These are phyloP conservation scores for Neurospora sp. DNA, from an alignment of 495 filamentous ascomycete species.

Conservation along the genomic window DNA sequence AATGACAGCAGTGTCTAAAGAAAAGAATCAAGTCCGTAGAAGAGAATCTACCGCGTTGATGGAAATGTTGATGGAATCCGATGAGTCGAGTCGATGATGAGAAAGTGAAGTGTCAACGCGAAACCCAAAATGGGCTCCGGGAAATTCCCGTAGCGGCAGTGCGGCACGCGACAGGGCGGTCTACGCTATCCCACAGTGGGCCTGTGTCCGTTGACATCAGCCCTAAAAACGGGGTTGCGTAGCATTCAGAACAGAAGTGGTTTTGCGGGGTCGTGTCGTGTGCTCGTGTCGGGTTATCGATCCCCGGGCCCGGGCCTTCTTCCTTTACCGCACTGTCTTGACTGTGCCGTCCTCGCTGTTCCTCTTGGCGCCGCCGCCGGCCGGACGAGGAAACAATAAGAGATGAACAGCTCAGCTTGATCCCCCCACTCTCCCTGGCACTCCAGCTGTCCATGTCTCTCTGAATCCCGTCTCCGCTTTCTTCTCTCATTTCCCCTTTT, in stretches of 20 bases:
- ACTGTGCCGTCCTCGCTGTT: background rate
- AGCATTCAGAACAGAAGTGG: background rate
- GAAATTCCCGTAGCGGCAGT: too few species aligned
- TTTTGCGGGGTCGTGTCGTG: background rate
- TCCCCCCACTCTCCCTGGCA: background rate
- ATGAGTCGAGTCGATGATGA: background rate
- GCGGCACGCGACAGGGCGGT: background rate
- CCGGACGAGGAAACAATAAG: background rate
- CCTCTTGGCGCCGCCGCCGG: background rate
- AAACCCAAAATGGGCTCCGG: background rate
- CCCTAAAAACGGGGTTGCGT: background rate
- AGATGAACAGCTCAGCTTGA: background rate
- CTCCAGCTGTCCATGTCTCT: background rate
- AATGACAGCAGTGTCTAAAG: too few species aligned
- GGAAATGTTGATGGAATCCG: too few species aligned
- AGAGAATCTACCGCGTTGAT: too few species aligned
- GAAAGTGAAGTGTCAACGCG: background rate
- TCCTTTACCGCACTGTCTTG: background rate
- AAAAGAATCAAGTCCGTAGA: too few species aligned
- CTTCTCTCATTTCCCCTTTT: background rate
- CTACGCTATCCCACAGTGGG: background rate
- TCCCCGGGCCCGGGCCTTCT: background rate
- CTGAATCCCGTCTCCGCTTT: background rate
- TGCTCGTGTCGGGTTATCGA: background rate
- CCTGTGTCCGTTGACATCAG: background rate